Base-by-base conservation (phyloP, 169 alveolate species). In the Plasmodium gaboni region DNA sequence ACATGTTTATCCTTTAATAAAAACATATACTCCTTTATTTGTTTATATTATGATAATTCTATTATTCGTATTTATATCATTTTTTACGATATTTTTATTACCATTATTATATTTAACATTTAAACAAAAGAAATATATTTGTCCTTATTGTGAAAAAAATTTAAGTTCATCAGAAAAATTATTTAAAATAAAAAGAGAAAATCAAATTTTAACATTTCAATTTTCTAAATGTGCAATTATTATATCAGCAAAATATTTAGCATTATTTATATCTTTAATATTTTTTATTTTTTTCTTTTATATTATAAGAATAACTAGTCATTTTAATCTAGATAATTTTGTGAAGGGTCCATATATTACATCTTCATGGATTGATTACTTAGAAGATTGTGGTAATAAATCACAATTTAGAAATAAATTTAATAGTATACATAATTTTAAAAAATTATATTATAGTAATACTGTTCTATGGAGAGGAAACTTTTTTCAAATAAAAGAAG, bases 271-370 rank as follows among this genome's bases (percentile, higher is more conserved):
- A 6, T 76, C 74, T 8, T 69, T 76, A 5, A 64, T 76, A 48
- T 76, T 76, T 76, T 44, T 76, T 22, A 76, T 76, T n/a, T 76
- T 76, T 63, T 76, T 76, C 50, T 76, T 76, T 76, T 76, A 76
- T 19, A 48, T 76, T 28, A 46, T 76, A 63, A 76, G 88, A 64
- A 76, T 63, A 63, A 44, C 61, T 10, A 76, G 32, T 48, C n/a
- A 61, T 76, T 63, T 76, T 24, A 76, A 76, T 64, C 50, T 76
- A 4, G 88, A 76, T 22, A 46, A 17, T 48, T 42, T 76, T 24
- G 74, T 67, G n/a, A 76, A 76, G n/a, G 88, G 88, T 15, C 88
- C 88, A 0, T 63, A 76, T 57, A 76, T 76, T 22, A 63, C 64
- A 26, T 59, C 69, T 12, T 28, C 76, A 48, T 76, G 88, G 88